Evolutionary conservation across 495 filamentous ascomycete genomes (phyloP), one percentile per base, ranked within the genome.

Genomic region (Penicillium tannophilum): DNA sequence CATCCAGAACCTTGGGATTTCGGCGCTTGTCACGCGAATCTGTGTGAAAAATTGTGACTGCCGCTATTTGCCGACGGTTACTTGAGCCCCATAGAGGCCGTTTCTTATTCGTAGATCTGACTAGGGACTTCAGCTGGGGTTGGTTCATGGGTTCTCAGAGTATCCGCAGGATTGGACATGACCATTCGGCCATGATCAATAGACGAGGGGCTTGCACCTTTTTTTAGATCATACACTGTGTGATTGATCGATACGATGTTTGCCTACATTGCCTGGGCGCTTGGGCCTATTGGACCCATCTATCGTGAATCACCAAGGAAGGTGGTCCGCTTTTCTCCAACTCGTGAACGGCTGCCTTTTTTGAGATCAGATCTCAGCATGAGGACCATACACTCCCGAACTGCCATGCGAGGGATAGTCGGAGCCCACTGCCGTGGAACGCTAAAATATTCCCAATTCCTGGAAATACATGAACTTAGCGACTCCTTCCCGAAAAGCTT

Each of bases 231-330:
- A 14, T 24, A 28, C 30, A 17, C n/a, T 23, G 31, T 35, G 26
- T 26, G 26, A 41, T 10, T 7, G 31, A 36, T 30, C 56, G 47
- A 56, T 36, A 36, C 28, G 26, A 57, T 51, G 23, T 35, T 60
- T 60, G 58, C 53, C 57, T 57, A 45, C 57, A 53, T 63, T 57
- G 61, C 61, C 61, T 64, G 19, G 54, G 33, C 58, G 62, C 62
- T 61, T 56, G 62, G 62, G 26, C 58, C 62, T 50, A 49, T 47
- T 23, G 4, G 36, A 39, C 49, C 35, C 44, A 39, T 55, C 50
- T 54, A 23, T 39, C 28, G 28, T 28, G 28, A 28, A 2, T 42
- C n/a, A 31, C 53, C 23, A 45, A 50, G 43, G 33, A 48, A 31
- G 23, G 39, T 59, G 53, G 61, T 63, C 36, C 56, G 61, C 61